These are phyloP conservation scores for Penicillium maclennaniae DNA, from an alignment of 495 filamentous ascomycete species.

Conservation along the genomic window DNA sequence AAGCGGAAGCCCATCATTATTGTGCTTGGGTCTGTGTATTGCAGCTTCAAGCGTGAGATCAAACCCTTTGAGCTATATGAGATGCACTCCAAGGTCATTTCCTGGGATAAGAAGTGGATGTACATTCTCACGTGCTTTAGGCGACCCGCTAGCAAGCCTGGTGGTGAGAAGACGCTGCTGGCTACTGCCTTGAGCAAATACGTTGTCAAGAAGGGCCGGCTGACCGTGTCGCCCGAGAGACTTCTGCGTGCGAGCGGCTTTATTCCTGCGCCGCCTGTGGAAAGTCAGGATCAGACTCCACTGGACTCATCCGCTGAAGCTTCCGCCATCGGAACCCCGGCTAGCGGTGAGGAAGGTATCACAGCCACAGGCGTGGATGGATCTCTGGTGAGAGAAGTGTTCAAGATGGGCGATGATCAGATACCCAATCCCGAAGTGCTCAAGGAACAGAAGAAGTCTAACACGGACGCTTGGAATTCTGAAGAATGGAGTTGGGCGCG, in stretches of 20 bases:
- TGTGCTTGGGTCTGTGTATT: conserved; percentile 61
- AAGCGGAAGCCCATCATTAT: conserved; percentile 46
- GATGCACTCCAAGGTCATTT: conserved; percentile 61
- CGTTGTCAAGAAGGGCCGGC: conserved; percentile 80
- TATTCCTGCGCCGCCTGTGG: conserved; percentile 41
- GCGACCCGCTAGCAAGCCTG: conserved; percentile 38
- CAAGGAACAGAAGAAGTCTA: conserved; percentile 32
- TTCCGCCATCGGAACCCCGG: conserved; percentile 36
- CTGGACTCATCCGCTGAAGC: conserved; percentile 24
- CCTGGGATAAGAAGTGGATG: conserved; percentile 84
- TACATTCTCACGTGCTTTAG: conserved; percentile 74
- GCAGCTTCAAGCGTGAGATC: conserved; percentile 65
- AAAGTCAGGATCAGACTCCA: neutral
- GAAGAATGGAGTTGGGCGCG: conserved; percentile 52
- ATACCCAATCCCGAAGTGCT: conserved; percentile 25
- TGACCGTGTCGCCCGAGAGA: conserved; percentile 80
- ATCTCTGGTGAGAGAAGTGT: conserved; percentile 36
- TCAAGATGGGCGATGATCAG: conserved; percentile 30
- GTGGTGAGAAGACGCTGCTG: conserved; percentile 56
- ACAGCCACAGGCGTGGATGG: conserved; percentile 31
- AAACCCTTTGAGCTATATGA: conserved; percentile 63
- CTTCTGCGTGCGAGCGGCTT: conserved; percentile 65
- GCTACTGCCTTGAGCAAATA: conserved; percentile 81
- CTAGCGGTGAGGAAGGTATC: conserved; percentile 30
- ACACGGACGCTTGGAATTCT: conserved; percentile 33